Evolutionary conservation across 345 rosid species (phyloP), one percentile per base, ranked within the genome.

Genomic region (Excoecaria agallocha): DNA sequence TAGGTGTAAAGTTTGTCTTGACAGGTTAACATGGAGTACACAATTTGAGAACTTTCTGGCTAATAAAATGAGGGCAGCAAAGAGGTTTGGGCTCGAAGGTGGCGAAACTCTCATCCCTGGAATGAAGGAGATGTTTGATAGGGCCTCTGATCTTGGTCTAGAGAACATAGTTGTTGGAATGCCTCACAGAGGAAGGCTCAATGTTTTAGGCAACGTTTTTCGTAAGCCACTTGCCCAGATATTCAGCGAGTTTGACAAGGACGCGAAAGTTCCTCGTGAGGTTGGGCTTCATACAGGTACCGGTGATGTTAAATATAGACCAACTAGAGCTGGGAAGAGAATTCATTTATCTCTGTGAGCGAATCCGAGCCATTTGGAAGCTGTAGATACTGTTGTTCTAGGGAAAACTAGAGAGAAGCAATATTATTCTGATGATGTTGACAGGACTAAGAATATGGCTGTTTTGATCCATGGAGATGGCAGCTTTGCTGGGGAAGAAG

Each of bases 401-500:
- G 97, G 94, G 61, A 91, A 91, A 78, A 90, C 94, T 71, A 85
- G 97, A 81, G 97, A 88, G 13, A 91, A 91, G 71, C 97, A 91
- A 58, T 91, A 91, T 75, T 90, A 85, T 79, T 80, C 90, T 15
- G 86, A 84, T 73, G 97, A 91, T 69, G 58, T 43, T 48, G 85
- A 88, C 50, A 86, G 94, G 80, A 88, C 85, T 17, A 87, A 85
- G 84, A 90, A 90, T 82, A 83, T 91, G 94, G 93, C 83, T 48
- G 43, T 91, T 66, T 83, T 91, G 88, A 90, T 91, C 77, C 97
- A 91, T 72, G 97, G 97, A 10, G 97, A 91, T 86, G 97, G 97
- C 48, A 91, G 93, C 82, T 90, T 91, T 82, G 94, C 97, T 5
- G 97, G 94, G 45, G 94, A 91, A 82, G 97, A 94, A 62, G 94